Evolutionary conservation across 1,284 basidiomycete species (phyloP).

Genomic region (Xerocomus minutiporus): DNA sequence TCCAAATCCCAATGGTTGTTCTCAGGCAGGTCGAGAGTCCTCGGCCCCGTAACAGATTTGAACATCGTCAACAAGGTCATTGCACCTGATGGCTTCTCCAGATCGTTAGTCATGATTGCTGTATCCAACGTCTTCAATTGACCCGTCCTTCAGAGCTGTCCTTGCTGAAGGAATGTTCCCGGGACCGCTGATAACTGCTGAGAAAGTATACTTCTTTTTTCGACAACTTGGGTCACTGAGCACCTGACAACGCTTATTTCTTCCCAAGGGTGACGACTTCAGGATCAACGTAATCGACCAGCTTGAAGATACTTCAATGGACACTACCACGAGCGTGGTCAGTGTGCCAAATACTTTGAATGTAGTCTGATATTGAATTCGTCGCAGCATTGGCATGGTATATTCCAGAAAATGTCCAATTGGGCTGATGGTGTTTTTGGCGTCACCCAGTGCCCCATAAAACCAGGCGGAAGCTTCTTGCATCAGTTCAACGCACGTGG

Average conservation of each 20-base stretch:
- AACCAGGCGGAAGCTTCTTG: slow-evolving; percentile 32
- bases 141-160: slow-evolving; percentile 13
- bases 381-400: slow-evolving; percentile 47
- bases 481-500: slow-evolving; percentile 35
- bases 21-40: neutral
- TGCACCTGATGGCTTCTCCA: slow-evolving; percentile 24
- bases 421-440: slow-evolving; percentile 18
- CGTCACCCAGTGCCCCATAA: slow-evolving; percentile 46
- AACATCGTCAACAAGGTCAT: slow-evolving; percentile 26
- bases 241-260: slow-evolving; percentile 5
- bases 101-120: slow-evolving; percentile 13
- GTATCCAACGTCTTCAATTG: neutral
- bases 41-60: slow-evolving; percentile 18
- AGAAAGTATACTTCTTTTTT: slow-evolving; percentile 20
- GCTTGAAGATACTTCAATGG: slow-evolving; percentile 33
- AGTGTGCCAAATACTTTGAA: slow-evolving; percentile 1
- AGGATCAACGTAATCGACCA: slow-evolving; percentile 31
- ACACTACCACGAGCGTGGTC: slow-evolving; percentile 32
- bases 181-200: slow-evolving; percentile 31
- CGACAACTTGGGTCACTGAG: neutral
- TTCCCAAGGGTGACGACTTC: slow-evolving; percentile 29
- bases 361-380: neutral
- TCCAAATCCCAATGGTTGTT: neutral
- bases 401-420: slow-evolving; percentile 36
- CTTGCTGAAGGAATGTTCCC: slow-evolving; percentile 29